Evolutionary conservation across 1,139 yeast species (phyloP).

Genomic region (Suhomyces anneliseae): DNA sequence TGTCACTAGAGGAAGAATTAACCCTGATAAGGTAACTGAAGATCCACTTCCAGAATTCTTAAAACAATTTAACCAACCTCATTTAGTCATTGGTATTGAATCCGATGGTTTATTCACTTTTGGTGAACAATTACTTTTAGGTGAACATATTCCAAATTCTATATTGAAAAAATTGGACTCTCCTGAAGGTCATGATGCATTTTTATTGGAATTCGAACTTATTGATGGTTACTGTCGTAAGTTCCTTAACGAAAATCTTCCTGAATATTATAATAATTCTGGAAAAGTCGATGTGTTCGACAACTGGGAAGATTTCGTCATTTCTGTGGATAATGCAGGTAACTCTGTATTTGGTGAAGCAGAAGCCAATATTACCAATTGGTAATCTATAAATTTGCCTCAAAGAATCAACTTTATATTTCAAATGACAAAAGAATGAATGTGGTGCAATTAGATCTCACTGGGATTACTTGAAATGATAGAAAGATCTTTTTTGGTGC

Average conservation of each 20-base stretch:
- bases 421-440: too few species aligned
- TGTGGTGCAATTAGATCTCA: too few species aligned
- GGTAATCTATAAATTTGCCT: slow-evolving; percentile 44
- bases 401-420: too few species aligned
- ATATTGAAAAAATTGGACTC: slow-evolving; percentile 71
- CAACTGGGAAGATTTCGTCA: slow-evolving; percentile 48
- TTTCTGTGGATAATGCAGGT: slow-evolving; percentile 46
- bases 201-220: slow-evolving; percentile 80
- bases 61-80: slow-evolving; percentile 63
- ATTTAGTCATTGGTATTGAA: slow-evolving; percentile 81
- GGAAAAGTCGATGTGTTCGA: slow-evolving; percentile 53
- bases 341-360: slow-evolving; percentile 93
- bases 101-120: slow-evolving; percentile 93
- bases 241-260: slow-evolving; percentile 58
- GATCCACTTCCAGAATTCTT: slow-evolving; percentile 49
- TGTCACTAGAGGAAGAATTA: slow-evolving; percentile 72
- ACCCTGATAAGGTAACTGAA: slow-evolving; percentile 20
- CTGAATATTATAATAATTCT: slow-evolving; percentile 51
- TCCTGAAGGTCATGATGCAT: slow-evolving; percentile 99
- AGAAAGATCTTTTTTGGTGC: too few species aligned
- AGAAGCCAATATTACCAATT: slow-evolving; percentile 79
- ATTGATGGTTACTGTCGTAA: slow-evolving; percentile 70
- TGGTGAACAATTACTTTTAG: slow-evolving; percentile 84
- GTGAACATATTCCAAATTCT: slow-evolving; percentile 71
- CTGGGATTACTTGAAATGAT: too few species aligned